A percentile compares a stretch with the other conserved stretches of the same genome.
These are phyloP conservation scores for Aspergillus eucalypticola DNA, from an alignment of 2,329 filamentous ascomycete species.

Conservation along the genomic window DNA sequence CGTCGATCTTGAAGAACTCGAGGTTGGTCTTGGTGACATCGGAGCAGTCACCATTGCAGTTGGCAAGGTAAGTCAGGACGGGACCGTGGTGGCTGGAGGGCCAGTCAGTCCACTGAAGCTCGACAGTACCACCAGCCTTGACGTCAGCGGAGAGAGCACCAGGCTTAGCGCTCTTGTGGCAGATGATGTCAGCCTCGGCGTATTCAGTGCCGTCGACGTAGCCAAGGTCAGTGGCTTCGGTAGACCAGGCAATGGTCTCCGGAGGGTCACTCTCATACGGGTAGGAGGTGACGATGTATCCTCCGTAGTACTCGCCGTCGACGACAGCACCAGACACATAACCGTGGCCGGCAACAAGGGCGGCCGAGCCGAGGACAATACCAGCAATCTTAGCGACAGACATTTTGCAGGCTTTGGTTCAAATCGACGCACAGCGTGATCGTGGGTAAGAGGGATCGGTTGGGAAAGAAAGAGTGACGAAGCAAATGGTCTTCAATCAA, in stretches of 20 bases:
- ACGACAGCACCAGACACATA: constrained; percentile 39
- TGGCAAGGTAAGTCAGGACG: constrained; percentile 65
- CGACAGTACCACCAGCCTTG: constrained; percentile 60
- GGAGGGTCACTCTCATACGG: constrained; percentile 40
- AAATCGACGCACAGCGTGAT: constrained; percentile 36
- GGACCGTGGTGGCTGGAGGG: constrained; percentile 66
- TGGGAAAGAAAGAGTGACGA: constrained; percentile 28
- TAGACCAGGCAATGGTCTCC: constrained; percentile 57
- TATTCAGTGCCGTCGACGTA: constrained; percentile 54
- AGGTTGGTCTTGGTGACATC: constrained; percentile 55
- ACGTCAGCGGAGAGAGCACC: constrained; percentile 56
- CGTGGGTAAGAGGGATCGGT: constrained; percentile 21
- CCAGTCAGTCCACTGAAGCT: constrained; percentile 66
- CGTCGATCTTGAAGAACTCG: constrained; percentile 65
- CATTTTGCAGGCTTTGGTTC: constrained; percentile 27
- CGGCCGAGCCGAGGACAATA: constrained; percentile 36
- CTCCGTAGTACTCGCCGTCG: constrained; percentile 40
- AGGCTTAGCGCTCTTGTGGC: constrained; percentile 59
- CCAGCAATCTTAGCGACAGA: constrained; percentile 37
- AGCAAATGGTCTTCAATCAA: constrained; percentile 38
- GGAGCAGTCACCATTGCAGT: constrained; percentile 59
- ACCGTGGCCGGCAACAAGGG: constrained; percentile 43
- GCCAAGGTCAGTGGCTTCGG: constrained; percentile 54
- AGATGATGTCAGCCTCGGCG: constrained; percentile 57
- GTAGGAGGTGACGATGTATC: constrained; percentile 43